Conservation (phyloP, 345 rosid genomes). For the Garcia nutans region DNA sequence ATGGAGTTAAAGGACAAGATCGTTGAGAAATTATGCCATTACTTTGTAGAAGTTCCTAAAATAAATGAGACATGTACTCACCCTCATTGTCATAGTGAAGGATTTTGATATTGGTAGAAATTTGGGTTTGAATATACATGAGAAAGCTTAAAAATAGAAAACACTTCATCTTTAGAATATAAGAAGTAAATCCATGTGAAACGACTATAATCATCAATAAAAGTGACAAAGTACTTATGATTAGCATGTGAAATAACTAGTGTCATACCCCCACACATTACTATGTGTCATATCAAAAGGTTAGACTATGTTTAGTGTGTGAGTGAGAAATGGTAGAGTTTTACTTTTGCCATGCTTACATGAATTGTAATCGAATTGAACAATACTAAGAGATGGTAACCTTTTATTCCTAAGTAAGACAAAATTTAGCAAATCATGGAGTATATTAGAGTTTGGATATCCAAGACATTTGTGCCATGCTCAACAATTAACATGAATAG, state of each 20-base stretch:
- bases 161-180: no score
- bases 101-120: background rate
- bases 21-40: background rate
- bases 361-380: conserved; percentile 7
- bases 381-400: background rate
- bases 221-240: background rate
- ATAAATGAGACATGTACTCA: conserved; percentile 8
- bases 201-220: background rate
- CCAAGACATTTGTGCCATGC: background rate
- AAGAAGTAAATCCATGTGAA: no score
- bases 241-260: background rate
- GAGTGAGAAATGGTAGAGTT: conserved; percentile 5
- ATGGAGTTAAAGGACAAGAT: background rate
- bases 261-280: no score
- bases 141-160: no score
- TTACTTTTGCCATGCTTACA: conserved; percentile 9
- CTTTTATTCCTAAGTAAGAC: background rate
- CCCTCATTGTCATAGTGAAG: background rate
- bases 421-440: background rate
- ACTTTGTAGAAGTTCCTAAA: background rate
- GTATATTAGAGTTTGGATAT: background rate
- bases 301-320: background rate
- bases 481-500: background rate
- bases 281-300: background rate
- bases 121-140: no score